A percentile compares a stretch with the other conserved stretches of the same genome.
Conservation (phyloP, 2,329 filamentous ascomycete species). For the Neophaeococcomyces mojaviensis region DNA sequence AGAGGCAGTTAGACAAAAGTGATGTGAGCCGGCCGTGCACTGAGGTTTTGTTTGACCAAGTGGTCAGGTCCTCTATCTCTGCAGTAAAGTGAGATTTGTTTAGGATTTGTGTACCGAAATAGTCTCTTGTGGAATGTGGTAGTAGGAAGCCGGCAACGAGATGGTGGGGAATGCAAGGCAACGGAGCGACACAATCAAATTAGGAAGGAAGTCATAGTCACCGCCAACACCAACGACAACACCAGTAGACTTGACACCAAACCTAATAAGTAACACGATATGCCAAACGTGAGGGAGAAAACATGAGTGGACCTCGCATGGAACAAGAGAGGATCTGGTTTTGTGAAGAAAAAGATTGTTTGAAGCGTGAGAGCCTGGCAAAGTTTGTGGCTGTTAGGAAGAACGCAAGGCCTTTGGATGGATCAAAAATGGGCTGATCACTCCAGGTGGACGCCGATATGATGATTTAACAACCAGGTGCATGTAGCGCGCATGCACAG, state of each 20-base stretch:
- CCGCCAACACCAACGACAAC: conserved; percentile 6
- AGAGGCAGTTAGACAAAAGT: neutral
- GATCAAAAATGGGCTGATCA: conserved; percentile 16
- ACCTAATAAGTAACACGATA: conserved; percentile 8
- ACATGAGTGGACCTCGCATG: conserved; percentile 9
- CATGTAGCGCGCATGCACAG: conserved; percentile 10
- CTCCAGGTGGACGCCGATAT: conserved; percentile 3
- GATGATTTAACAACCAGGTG: too few species aligned
- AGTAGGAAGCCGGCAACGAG: conserved; percentile 2
- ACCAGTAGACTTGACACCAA: conserved; percentile 8
- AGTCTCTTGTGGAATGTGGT: conserved; percentile 6
- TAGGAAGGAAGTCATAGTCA: conserved; percentile 8
- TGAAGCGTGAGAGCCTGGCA: conserved; percentile 6
- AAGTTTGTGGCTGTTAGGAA: conserved; percentile 11
- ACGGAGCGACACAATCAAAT: conserved; percentile 8
- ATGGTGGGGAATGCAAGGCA: conserved; percentile 14
- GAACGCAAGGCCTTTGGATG: conserved; percentile 8
- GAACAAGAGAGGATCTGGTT: conserved; percentile 5
- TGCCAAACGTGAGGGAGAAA: conserved; percentile 9
- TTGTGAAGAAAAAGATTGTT: neutral
- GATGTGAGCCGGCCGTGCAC: neutral
- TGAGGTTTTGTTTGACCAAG: neutral
- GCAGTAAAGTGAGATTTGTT: conserved; percentile 8
- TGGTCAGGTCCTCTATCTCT: conserved; percentile 18
- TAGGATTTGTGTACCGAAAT: conserved; percentile 1